Evolutionary conservation across 805 yeast species (phyloP), one percentile per base, ranked within the genome.

Genomic region (Saturnispora quitensis): DNA sequence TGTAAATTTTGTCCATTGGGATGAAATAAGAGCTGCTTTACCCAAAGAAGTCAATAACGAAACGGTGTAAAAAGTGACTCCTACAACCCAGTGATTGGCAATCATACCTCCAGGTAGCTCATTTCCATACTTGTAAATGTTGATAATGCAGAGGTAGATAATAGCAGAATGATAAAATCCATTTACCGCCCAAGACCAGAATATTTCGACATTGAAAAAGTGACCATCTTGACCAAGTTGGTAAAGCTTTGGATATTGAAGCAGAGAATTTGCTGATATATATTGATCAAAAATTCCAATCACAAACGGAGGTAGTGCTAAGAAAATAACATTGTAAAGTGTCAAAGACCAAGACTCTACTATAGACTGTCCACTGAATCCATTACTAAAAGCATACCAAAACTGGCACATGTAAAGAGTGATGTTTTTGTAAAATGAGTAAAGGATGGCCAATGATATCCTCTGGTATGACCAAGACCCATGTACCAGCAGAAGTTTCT

Each of bases 401-500:
- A 93, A 93, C 70, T 93, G 99, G 3, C 97, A 89, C 96, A 93
- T 87, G 69, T 91, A 95, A 53, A 93, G 76, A 2, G 97, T 89
- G 62, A 93, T 87, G 63, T 93, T 93, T 70, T 93, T 93, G 79
- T 93, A 93, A 62, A 93, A 93, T 0, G 97, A 89, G 66, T 91
- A 93, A 55, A 93, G 74, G 57, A 93, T 91, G 1, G 97, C 97
- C 60, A 84, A 83, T 13, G 96, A 85, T 50, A 91, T 82, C 64
- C 99, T 80, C 65, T 90, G 97, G 65, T 93, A 93, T 42, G 96
- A 88, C 99, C 99, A 93, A 8, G 96, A 72, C 1, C 99, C 99
- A 67, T 93, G 99, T 10, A 93, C 99, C 44, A 93, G 73, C 43
- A 93, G 70, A 51, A 93, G 70, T 65, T 87, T 89, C 61, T 82